phyloP scores from a whole-genome alignment of 371 early-diverging fungal genomes.

The Mucor racemosus region DNA sequence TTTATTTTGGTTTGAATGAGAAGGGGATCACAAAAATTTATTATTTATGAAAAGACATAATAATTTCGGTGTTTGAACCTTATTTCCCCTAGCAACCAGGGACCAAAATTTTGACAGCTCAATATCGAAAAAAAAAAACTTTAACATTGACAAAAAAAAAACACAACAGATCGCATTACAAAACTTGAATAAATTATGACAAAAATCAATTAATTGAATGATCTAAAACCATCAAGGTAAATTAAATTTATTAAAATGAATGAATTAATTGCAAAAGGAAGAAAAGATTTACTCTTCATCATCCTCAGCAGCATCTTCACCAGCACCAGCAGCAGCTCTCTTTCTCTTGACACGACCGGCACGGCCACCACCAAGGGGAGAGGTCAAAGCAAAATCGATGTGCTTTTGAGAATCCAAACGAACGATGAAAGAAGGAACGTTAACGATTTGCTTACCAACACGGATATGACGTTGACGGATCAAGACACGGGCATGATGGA shows the following conservation, averaged over 20 bases:
- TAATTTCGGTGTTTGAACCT: no score
- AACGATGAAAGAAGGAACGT: conserved; percentile 96
- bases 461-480: conserved; percentile 99
- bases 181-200: neutral
- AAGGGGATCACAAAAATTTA: no score
- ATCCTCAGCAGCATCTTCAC: conserved; percentile 70
- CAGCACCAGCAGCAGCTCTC: conserved; percentile 74
- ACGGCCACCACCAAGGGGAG: conserved; percentile 98
- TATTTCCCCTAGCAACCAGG: no score
- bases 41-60: no score
- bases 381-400: conserved; percentile 98
- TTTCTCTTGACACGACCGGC: conserved; percentile 98
- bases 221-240: neutral
- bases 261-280: neutral
- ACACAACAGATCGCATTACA: neutral
- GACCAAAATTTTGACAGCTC: no score
- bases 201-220: conserved; percentile 3
- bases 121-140: no score
- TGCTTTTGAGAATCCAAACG: conserved; percentile 96
- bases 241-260: neutral
- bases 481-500: conserved; percentile 99
- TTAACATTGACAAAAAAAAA: neutral
- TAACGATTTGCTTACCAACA: conserved; percentile 98
- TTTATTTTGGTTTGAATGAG: no score
- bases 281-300: conserved; percentile 61